Base-by-base conservation (phyloP, 1,139 yeast genomes). In the Tardiomyces depauwii region DNA sequence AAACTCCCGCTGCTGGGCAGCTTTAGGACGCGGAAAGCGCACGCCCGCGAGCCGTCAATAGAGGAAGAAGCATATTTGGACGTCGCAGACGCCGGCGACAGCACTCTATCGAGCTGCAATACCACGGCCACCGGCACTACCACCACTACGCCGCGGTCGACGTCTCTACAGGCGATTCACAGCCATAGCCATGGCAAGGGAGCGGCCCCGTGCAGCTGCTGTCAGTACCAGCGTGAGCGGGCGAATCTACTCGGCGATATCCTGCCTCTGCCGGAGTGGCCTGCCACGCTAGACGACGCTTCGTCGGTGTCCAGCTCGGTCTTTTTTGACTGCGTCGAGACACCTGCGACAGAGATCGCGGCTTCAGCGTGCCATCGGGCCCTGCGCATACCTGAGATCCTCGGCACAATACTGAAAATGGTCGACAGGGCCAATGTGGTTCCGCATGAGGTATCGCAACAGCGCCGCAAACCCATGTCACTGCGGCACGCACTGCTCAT, bases 361-460 rank as follows among this genome's bases (percentile, higher is more conserved):
- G 21, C 32, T 16, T 18, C 42, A 3, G 25, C 55, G 2, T 52
- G 57, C 28, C 76, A 73, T 47, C 66, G 68, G 19, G 82, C 87
- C 5, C 82, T 87, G 57, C 71, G 71, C 45, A 78, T 82, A 18
- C 95, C 96, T 0, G 96, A 88, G 61, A 80, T 88, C 47, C 70
- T 87, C 18, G 65, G 72, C 52, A 70, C 72, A 49, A 83, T 88
- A 14, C 57, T 87, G 25, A 67, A 70, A 21, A 77, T 69, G 60
- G 80, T 85, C 13, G 85, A 82, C 47, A 59, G 63, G 43, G 65
- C 67, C 33, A 61, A 76, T 6, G 60, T 62, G 4, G 67, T 78
- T 16, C 87, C 91, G 2, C 75, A 71, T 47, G 89, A 82, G 57
- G 62, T 63, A 12, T 64, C 77, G 0, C 82, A 84, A 39, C 60